Percentiles rank a stretch among this genome's conserved stretches.
phyloP scores from a whole-genome alignment of 441 rosid genomes.

The Macaranga tanarius region DNA sequence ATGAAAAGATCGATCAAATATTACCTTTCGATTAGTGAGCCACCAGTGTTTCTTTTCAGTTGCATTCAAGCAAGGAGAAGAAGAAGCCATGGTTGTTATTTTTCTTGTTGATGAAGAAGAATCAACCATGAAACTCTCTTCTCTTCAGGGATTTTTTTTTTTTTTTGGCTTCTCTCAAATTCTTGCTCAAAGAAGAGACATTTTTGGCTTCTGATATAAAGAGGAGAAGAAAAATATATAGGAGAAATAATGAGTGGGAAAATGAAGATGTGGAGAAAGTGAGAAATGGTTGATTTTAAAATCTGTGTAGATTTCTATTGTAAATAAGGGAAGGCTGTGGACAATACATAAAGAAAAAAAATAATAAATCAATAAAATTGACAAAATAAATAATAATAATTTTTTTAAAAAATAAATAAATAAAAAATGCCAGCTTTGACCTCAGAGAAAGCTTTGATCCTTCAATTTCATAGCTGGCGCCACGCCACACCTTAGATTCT shows the following conservation, averaged over 20 bases:
- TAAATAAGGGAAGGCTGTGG: conserved; percentile 34
- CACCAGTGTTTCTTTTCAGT: conserved; percentile 86
- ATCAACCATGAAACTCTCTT: conserved; percentile 32
- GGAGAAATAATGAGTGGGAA: conserved; percentile 19
- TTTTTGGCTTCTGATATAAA: conserved; percentile 17
- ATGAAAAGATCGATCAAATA: not conserved
- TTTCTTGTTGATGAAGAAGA: conserved; percentile 13
- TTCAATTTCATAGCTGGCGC: conserved; percentile 85
- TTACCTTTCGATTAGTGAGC: conserved; percentile 84
- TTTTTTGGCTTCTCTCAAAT: not conserved
- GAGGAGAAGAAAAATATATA: conserved; percentile 23
- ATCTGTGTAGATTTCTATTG: conserved; percentile 33
- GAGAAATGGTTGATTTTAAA: conserved; percentile 29
- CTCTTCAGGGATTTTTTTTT: not conserved
- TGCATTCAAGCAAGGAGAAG: conserved; percentile 42
- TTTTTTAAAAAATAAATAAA: not conserved
- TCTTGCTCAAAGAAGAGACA: conserved; percentile 20
- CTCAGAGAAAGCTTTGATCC: conserved; percentile 65
- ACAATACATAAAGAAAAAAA: conserved; percentile 17
- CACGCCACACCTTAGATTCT: conserved; percentile 47
- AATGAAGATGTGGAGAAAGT: not conserved
- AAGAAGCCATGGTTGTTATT: conserved; percentile 47
- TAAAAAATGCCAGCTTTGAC: conserved; percentile 60
- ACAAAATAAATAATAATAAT: not conserved
- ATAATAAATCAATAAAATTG: not conserved